Evolutionary conservation across 2,329 filamentous ascomycete genomes (phyloP), one percentile per base, ranked within the genome.

Genomic region (Fusarium cicatricum): DNA sequence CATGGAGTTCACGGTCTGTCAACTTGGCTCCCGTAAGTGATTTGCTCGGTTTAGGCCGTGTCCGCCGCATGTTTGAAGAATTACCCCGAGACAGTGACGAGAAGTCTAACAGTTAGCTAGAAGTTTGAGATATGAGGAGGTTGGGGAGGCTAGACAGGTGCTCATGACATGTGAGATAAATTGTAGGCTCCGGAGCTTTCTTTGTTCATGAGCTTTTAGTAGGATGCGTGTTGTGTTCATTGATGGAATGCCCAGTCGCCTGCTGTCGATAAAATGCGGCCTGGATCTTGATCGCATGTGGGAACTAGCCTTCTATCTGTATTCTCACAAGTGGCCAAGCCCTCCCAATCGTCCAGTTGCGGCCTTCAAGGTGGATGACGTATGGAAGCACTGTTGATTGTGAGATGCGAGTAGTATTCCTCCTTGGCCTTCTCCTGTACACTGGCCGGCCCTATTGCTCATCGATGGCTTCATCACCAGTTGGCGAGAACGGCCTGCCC

Each of bases 401-500:
- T n/a, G n/a, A n/a, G n/a, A 21, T 21, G 21, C 4, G 7, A 7
- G 7, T 21, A 7, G 7, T 4, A 21, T 21, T 21, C 7, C 21
- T 21, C 21, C 21, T 21, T 21, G 21, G 21, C 21, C 21, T 21
- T 21, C 21, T 21, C 21, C 21, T n/a, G n/a, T n/a, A n/a, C n/a
- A 21, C 21, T 21, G 21, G 4, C 21, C 16, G 38, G 37, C 33
- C 31, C 34, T 61, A 44, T 63, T 62, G 36, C 36, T 45, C 46
- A 58, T 58, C 21, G 12, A 31, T 29, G 58, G 29, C 37, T 52
- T 39, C 36, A 52, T 34, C 53, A 42, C 46, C 57, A 33, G 55
- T 62, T 58, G 57, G 60, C 31, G 61, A 64, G 57, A 47, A 47
- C 61, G 61, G 60, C 33, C 50, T 58, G 23, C 21, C 45, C 61